Evolutionary conservation across 495 filamentous ascomycete genomes (phyloP).

Genomic region (Penicillium mononematosum): DNA sequence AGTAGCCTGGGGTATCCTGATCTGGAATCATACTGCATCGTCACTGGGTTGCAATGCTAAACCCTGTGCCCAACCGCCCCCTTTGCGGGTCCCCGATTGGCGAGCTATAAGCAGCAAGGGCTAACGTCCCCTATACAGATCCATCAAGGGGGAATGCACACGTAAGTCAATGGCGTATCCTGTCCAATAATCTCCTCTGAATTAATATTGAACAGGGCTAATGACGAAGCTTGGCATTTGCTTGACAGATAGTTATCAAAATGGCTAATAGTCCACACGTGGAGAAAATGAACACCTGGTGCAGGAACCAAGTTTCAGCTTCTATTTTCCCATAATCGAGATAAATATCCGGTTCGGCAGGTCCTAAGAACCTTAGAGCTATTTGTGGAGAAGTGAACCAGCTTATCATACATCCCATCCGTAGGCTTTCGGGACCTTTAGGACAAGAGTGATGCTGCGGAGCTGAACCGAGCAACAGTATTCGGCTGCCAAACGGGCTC

Average conservation of each 20-base stretch:
- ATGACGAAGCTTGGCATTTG: conserved; percentile 21
- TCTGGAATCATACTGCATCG: conserved; percentile 8
- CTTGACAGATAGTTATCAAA: conserved; percentile 12
- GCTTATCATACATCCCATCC: conserved; percentile 16
- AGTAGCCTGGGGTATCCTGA: conserved; percentile 15
- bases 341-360: conserved; percentile 14
- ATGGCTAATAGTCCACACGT: background rate
- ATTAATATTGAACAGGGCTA: conserved; percentile 3
- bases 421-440: conserved; percentile 9
- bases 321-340: conserved; percentile 2
- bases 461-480: background rate
- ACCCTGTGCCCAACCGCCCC: conserved; percentile 8
- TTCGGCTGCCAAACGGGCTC: background rate
- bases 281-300: conserved; percentile 1
- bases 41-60: conserved; percentile 16
- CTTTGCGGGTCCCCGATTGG: conserved; percentile 11
- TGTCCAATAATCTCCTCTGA: conserved; percentile 9
- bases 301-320: background rate
- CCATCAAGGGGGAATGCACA: conserved; percentile 8
- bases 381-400: conserved; percentile 11
- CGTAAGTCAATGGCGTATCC: conserved; percentile 14
- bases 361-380: background rate
- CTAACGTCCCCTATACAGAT: conserved; percentile 13
- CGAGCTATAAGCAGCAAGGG: conserved; percentile 14
- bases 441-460: background rate